phyloP scores from a whole-genome alignment of 805 yeast genomes.

The Candida sanyiensis region DNA sequence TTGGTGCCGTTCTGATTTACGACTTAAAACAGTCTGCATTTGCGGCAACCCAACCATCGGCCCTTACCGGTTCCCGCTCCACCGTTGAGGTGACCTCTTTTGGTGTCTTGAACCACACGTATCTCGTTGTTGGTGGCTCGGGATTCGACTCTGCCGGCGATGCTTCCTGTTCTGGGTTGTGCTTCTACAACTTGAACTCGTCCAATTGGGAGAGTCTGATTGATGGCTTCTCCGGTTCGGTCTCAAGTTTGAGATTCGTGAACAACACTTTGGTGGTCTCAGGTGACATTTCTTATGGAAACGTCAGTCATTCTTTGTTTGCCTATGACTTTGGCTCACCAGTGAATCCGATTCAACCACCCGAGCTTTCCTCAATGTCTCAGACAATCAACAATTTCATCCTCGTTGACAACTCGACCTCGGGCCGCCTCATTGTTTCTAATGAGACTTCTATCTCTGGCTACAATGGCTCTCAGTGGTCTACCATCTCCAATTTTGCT shows the following conservation, averaged over 20 bases:
- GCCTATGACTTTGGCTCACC: constrained; percentile 47
- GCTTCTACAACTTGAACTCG: constrained; percentile 53
- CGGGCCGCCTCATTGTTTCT: constrained; percentile 37
- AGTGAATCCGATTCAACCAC: constrained; percentile 21
- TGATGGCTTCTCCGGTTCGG: constrained; percentile 41
- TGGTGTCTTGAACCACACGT: constrained; percentile 28
- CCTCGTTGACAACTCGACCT: constrained; percentile 40
- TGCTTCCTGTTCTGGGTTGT: constrained; percentile 53
- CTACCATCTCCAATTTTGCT: constrained; percentile 33
- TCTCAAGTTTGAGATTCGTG: constrained; percentile 48
- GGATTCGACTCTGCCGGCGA: constrained; percentile 57
- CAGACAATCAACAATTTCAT: constrained; percentile 35
- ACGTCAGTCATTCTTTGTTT: constrained; percentile 37
- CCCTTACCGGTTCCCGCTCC: constrained; percentile 20
- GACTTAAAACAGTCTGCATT: constrained; percentile 34
- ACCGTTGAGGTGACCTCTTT: constrained; percentile 35
- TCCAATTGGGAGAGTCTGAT: constrained; percentile 47
- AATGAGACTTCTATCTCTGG: constrained; percentile 35
- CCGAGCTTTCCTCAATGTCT: constrained; percentile 17
- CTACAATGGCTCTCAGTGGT: constrained; percentile 46
- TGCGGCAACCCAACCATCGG: constrained; percentile 13
- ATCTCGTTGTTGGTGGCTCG: constrained; percentile 67
- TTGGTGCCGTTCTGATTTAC: constrained; percentile 48
- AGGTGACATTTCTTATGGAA: constrained; percentile 48
- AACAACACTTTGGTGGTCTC: constrained; percentile 37